phyloP scores from a whole-genome alignment of 345 rosid genomes.

The Citrus trifoliata region DNA sequence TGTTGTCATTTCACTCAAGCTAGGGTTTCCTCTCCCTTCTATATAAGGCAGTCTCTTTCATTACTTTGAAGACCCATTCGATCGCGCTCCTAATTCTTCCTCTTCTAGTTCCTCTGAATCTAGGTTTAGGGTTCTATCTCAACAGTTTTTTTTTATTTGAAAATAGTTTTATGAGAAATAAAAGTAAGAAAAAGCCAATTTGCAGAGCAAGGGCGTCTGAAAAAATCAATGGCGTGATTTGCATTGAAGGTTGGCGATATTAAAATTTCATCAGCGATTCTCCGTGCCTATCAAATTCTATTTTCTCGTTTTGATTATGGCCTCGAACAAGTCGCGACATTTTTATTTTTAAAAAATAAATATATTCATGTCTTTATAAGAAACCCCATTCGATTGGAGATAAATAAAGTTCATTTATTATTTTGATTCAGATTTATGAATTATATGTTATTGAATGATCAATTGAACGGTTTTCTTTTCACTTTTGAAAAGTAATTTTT shows the following conservation, averaged over 20 bases:
- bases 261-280: constrained; percentile 37
- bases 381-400: no score
- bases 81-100: not conserved
- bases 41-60: not conserved
- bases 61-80: fast-evolving
- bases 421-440: no score
- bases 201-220: constrained; percentile 68
- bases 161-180: no score
- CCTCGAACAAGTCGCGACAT: constrained; percentile 80
- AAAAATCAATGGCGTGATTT: constrained; percentile 41
- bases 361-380: no score
- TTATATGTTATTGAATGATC: no score
- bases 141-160: not conserved
- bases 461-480: no score
- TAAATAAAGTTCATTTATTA: no score
- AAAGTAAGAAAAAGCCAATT: constrained; percentile 42
- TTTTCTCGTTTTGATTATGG: constrained; percentile 47
- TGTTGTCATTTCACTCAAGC: not conserved
- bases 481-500: no score
- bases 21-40: constrained; percentile 5
- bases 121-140: not conserved
- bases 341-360: not conserved
- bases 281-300: constrained; percentile 64
- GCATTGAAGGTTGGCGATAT: constrained; percentile 80
- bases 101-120: no score